Evolutionary conservation across 768 basidiomycete genomes (phyloP), one percentile per base, ranked within the genome.

Genomic region (Amanita fuliginea): DNA sequence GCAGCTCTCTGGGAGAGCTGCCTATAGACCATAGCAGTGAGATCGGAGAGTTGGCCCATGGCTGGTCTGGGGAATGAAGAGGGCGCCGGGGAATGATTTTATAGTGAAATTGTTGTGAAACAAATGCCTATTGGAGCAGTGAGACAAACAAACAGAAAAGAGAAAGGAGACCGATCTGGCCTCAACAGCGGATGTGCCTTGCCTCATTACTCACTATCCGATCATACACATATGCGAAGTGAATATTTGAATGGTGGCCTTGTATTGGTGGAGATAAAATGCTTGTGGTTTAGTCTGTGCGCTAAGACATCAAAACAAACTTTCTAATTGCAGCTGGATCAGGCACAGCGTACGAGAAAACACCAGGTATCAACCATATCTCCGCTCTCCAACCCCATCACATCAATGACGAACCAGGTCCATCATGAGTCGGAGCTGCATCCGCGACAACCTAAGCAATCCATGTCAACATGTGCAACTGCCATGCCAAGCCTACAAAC

Each of bases 361-460:
- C 32, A 5, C 32, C 11, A 32, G 32, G 32, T 32, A 28, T 28
- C 28, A 28, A 9, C 28, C 28, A 28, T 28, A 28, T 28, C 28
- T 3, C 28, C 28, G 28, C 28, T 30, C 26, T 8, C 7, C 1
- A 8, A 30, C 3, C 9, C 10, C 30, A n/a, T 37, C 36, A 37
- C 18, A 37, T 37, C 36, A 37, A 37, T 32, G 32, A 32, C 32
- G 32, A 32, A 13, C 30, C 34, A 28, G 22, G 30, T 19, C 9
- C 41, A 42, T 57, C 64, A 88, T 24, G 86, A 90, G 62, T 92
- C 89, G 13, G 90, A 94, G 59, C 89, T 91, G 59, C 90, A 94
- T 8, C 90, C 90, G 54, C 86, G 83, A 60, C 90, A 94, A 10
- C 90, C 90, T 93, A 53, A 40, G 49, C 36, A 44, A 41, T 53